Evolutionary conservation across 2,329 filamentous ascomycete genomes (phyloP), one percentile per base, ranked within the genome.

Genomic region (Microascus cirrosus): DNA sequence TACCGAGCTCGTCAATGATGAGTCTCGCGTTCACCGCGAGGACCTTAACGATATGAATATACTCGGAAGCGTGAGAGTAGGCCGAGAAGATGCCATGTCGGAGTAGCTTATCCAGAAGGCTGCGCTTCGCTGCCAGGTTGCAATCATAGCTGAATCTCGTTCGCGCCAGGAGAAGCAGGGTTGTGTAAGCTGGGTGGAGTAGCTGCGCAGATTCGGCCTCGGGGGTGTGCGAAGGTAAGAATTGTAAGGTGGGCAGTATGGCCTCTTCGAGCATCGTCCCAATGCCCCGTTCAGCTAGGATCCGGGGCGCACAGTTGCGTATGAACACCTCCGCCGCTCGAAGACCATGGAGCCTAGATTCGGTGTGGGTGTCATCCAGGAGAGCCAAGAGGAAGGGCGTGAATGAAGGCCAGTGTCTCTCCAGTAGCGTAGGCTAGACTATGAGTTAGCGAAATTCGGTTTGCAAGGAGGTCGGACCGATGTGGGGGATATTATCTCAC

Each of bases 201-300:
- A 96, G 72, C 1, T 67, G 65, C 1, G 87, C 66, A 3, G 88
- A 88, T 58, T 94, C 87, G 0, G 77, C 67, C 65, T 89, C 86
- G 0, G 88, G 84, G 0, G 90, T 96, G 50, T 95, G 74, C 13
- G 79, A 83, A 0, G 93, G 92, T 6, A 96, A 77, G 64, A 84
- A 89, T 8, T 86, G 77, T n/a, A 96, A 78, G 39, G 85, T 83
- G 0, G 90, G 88, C 62, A 85, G 79, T 1, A 90, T 71, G 2
- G 85, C 81, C 22, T 90, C 81, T 64, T 86, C 80, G 60, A 93
- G 86, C 28, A 93, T 79, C 15, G 77, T 72, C 24, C 78, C 80
- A 8, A 93, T 80, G 1, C 88, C 87, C 0, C 84, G 88, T 53
- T 76, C 75, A 13, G 69, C 69, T 52, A 92, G 75, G 2, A 86